Conservation (phyloP, 805 yeast genomes). For the Metschnikowia cerradonensis region DNA sequence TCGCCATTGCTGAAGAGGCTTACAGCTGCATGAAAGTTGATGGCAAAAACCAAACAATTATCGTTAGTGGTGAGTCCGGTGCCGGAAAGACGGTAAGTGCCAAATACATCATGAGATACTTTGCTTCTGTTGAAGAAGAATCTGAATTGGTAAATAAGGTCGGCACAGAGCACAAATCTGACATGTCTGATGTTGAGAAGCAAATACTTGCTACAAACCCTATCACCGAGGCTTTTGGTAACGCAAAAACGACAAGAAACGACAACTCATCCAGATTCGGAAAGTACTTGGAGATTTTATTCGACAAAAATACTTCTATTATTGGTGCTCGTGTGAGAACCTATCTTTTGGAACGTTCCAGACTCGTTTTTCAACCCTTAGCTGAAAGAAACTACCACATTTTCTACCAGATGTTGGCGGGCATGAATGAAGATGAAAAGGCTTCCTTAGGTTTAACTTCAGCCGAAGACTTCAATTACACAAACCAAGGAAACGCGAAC, state of each 20-base stretch:
- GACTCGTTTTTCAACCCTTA: slow-evolving; percentile 88
- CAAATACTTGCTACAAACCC: slow-evolving; percentile 96
- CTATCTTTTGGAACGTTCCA: slow-evolving; percentile 85
- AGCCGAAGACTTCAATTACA: slow-evolving; percentile 70
- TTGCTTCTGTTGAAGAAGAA: slow-evolving; percentile 81
- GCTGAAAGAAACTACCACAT: slow-evolving; percentile 94
- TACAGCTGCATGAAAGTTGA: slow-evolving; percentile 90
- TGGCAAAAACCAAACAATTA: slow-evolving; percentile 85
- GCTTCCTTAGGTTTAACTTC: slow-evolving; percentile 54
- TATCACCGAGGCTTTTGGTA: slow-evolving; percentile 96
- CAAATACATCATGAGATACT: slow-evolving; percentile 94
- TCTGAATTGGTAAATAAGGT: slow-evolving; percentile 28
- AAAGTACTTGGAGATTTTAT: slow-evolving; percentile 87
- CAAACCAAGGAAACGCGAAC: slow-evolving; percentile 84
- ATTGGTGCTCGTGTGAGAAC: slow-evolving; percentile 95
- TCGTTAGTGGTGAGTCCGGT: slow-evolving; percentile 96
- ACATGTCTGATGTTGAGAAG: slow-evolving; percentile 87
- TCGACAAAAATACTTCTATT: slow-evolving; percentile 69
- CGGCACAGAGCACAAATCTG: slow-evolving; percentile 41
- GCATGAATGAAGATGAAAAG: slow-evolving; percentile 56
- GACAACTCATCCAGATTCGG: slow-evolving; percentile 98
- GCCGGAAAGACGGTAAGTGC: slow-evolving; percentile 99
- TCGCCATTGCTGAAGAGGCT: slow-evolving; percentile 97
- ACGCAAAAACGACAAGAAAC: slow-evolving; percentile 95
- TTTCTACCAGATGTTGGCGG: slow-evolving; percentile 83